Conservation (phyloP, 1,284 basidiomycete species). For the Melampsora americana region DNA sequence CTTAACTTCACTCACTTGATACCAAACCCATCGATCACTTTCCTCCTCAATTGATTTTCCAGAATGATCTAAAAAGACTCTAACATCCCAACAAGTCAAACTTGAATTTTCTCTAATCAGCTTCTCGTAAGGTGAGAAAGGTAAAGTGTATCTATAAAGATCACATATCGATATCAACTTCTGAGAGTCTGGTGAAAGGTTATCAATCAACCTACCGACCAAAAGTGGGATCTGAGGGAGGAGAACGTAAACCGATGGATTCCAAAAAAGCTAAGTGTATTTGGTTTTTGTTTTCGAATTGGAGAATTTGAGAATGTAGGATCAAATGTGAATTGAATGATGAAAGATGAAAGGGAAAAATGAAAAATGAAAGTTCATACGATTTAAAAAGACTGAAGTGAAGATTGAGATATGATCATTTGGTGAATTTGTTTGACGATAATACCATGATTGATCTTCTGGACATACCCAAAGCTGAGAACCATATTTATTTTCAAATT, state of each 20-base stretch:
- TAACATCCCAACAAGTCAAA: slow-evolving; percentile 27
- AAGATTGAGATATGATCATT: not conserved
- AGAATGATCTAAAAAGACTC: slow-evolving; percentile 17
- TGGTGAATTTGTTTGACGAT: not conserved
- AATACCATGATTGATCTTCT: not conserved
- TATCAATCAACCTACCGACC: not conserved
- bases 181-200: not conserved
- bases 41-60: slow-evolving; percentile 13
- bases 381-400: not conserved
- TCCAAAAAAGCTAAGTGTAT: not conserved
- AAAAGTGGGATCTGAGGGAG: not conserved
- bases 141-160: slow-evolving; percentile 21
- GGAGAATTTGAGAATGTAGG: too few species aligned
- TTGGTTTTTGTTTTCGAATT: too few species aligned
- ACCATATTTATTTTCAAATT: slow-evolving; percentile 1
- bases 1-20: slow-evolving; percentile 19
- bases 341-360: too few species aligned
- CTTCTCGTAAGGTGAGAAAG: slow-evolving; percentile 34
- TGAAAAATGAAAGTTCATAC: too few species aligned
- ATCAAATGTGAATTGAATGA: too few species aligned
- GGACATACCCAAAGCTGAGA: not conserved
- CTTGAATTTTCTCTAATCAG: slow-evolving; percentile 13
- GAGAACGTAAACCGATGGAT: not conserved
- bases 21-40: slow-evolving; percentile 33
- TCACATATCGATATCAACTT: not conserved